Evolutionary conservation across 352 stramenopile genomes (phyloP).

Genomic region (Globisporangium alternatum): DNA sequence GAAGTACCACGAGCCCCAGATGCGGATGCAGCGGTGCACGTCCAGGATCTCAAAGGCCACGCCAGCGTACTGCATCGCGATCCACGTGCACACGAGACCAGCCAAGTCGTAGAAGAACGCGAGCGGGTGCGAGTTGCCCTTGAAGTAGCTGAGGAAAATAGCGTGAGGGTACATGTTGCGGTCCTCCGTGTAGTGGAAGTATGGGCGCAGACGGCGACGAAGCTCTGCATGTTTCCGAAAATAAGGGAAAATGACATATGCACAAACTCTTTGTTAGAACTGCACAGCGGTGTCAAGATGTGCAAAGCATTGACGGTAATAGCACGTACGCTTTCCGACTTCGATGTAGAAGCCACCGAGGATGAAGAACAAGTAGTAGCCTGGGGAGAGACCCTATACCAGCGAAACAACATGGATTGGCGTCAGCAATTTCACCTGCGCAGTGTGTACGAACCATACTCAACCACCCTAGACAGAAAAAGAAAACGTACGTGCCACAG

Average conservation of each 20-base stretch:
- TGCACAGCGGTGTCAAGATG: not conserved
- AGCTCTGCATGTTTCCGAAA: slow-evolving; percentile 35
- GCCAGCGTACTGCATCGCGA: slow-evolving; percentile 85
- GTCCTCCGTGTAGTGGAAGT: slow-evolving; percentile 87
- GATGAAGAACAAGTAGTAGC: slow-evolving; percentile 89
- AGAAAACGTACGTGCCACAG: slow-evolving; percentile 71
- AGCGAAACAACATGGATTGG: slow-evolving; percentile 2
- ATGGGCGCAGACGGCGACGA: slow-evolving; percentile 65
- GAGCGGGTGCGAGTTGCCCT: slow-evolving; percentile 66
- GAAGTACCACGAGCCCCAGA: slow-evolving; percentile 85
- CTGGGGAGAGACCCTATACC: slow-evolving; percentile 70
- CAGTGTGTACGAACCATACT: not conserved
- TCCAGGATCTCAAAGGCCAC: slow-evolving; percentile 84
- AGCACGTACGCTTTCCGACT: slow-evolving; percentile 70
- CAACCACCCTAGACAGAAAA: not conserved
- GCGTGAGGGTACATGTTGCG: slow-evolving; percentile 70
- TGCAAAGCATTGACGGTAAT: not conserved
- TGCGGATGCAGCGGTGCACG: slow-evolving; percentile 63
- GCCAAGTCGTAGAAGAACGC: slow-evolving; percentile 76
- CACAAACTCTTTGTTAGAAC: not conserved
- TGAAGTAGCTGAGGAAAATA: slow-evolving; percentile 81
- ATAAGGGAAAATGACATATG: not conserved
- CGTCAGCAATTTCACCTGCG: not conserved
- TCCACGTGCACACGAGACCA: slow-evolving; percentile 76
- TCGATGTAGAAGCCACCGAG: slow-evolving; percentile 84